Base-by-base conservation (phyloP, 2,329 filamentous ascomycete species). In the Coleophoma eucalyptorum region DNA sequence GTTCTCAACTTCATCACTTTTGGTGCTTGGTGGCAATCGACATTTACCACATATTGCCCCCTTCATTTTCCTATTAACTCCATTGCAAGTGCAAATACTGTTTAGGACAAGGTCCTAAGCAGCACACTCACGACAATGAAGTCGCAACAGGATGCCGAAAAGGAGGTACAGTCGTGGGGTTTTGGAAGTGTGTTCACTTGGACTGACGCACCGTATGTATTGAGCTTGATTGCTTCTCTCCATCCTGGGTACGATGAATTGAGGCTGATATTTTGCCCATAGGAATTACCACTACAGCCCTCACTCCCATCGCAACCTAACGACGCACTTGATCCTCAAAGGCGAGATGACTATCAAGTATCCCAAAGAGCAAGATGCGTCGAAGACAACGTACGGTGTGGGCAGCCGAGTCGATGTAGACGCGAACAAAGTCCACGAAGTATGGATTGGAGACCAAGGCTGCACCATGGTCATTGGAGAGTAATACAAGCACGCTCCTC, bases 161-260 rank as follows among this genome's bases (percentile, higher is more conserved):
- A 72, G 46, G 72, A 87, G 61, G 86, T 90, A 21, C 75, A 75
- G 34, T 80, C 79, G 1, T 89, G 86, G 86, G 86, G 86, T 1
- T 90, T 89, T 63, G 58, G 65, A 3, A 74, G 83, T 46, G 84
- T 88, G 62, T 88, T 88, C 56, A 89, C 84, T 3, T 90, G 86
- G 86, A 83, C 78, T 7, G 87, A 90, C 67, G 70, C 74, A 19
- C 81, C 84, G 85, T 89, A 76, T 65, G 81, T 77, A 34, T 26
- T 26, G 26, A 33, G 20, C 26, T 45, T 33, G 13, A 40, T 44
- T 21, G 41, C 7, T 49, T 35, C 32, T 32, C 13, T 44, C 33
- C 35, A 8, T 8, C 26, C 26, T 26, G 6, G 10, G 6, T 26
- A 26, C 26, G 10, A 26, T 26, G 6, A 26, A 3, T 26, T 26